These are phyloP conservation scores for Exidia glandulosa DNA, from an alignment of 768 basidiomycete genomes.

Conservation along the genomic window DNA sequence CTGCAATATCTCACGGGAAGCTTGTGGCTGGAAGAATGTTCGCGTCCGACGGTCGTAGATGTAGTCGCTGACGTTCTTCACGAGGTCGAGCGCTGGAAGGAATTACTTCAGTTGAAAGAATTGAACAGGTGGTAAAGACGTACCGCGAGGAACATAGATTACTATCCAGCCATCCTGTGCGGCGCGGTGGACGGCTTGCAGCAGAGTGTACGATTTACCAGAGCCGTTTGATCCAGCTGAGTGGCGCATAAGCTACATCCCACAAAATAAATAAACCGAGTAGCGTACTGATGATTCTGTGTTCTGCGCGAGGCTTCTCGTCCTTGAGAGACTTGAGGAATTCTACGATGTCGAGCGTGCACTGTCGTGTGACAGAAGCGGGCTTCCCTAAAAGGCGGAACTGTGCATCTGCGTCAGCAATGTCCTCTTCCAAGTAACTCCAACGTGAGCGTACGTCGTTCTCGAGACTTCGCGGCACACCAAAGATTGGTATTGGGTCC, in stretches of 20 bases:
- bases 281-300: not conserved
- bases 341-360: conserved; percentile 47
- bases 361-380: conserved; percentile 57
- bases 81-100: conserved; percentile 39
- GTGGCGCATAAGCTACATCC: conserved; percentile 6
- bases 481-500: conserved; percentile 44
- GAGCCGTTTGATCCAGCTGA: conserved; percentile 64
- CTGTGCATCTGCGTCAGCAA: conserved; percentile 25
- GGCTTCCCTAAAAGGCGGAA: conserved; percentile 61
- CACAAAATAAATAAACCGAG: conserved; percentile 1
- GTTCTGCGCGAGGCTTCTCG: not conserved
- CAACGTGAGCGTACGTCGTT: conserved; percentile 46
- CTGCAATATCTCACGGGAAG: conserved; percentile 52
- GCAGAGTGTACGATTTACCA: conserved; percentile 70
- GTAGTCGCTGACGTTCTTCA: conserved; percentile 66
- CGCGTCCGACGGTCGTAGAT: conserved; percentile 64
- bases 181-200: conserved; percentile 69
- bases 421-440: not conserved
- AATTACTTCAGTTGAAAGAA: conserved; percentile 19
- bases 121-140: conserved; percentile 6
- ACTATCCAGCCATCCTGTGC: conserved; percentile 63
- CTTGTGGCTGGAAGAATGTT: conserved; percentile 63
- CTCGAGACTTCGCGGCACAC: conserved; percentile 56
- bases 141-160: conserved; percentile 74
- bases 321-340: conserved; percentile 29